phyloP scores from a whole-genome alignment of 768 basidiomycete species.

The Mycena kentingensis region DNA sequence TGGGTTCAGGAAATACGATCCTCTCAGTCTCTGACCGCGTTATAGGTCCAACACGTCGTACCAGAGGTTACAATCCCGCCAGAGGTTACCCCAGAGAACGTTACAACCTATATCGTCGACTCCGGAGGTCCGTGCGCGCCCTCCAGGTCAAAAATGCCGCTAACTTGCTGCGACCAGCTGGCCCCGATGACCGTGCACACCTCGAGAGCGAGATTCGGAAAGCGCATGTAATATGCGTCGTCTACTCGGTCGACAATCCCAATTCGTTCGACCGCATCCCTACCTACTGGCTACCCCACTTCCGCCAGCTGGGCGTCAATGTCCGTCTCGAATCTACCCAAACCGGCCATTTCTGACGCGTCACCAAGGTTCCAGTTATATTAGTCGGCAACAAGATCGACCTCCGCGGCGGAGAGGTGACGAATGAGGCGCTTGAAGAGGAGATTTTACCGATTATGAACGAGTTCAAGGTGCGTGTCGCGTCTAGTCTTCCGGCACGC shows the following conservation, averaged over 20 bases:
- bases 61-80: slow-evolving; percentile 98
- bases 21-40: not conserved
- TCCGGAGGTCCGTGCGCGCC: slow-evolving; percentile 75
- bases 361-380: slow-evolving; percentile 85
- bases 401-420: slow-evolving; percentile 87
- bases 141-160: slow-evolving; percentile 3
- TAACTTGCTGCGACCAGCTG: slow-evolving; percentile 51
- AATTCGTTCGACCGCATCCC: slow-evolving; percentile 97
- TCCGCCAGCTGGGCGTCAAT: slow-evolving; percentile 94
- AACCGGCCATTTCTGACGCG: not conserved
- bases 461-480: slow-evolving; percentile 84
- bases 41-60: slow-evolving; percentile 89
- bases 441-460: slow-evolving; percentile 98
- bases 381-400: slow-evolving; percentile 99
- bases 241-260: slow-evolving; percentile 95
- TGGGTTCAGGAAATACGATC: slow-evolving; percentile 33
- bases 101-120: slow-evolving; percentile 97
- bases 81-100: slow-evolving; percentile 95
- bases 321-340: slow-evolving; percentile 43
- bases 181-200: slow-evolving; percentile 82
- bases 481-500: slow-evolving; percentile 5
- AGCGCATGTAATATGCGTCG: slow-evolving; percentile 97
- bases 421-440: slow-evolving; percentile 90
- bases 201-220: slow-evolving; percentile 95
- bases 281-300: slow-evolving; percentile 96